Percentiles rank a stretch among this genome's conserved stretches.
Conservation (phyloP, 2,329 filamentous ascomycete genomes). For the Diaporthe sp. region DNA sequence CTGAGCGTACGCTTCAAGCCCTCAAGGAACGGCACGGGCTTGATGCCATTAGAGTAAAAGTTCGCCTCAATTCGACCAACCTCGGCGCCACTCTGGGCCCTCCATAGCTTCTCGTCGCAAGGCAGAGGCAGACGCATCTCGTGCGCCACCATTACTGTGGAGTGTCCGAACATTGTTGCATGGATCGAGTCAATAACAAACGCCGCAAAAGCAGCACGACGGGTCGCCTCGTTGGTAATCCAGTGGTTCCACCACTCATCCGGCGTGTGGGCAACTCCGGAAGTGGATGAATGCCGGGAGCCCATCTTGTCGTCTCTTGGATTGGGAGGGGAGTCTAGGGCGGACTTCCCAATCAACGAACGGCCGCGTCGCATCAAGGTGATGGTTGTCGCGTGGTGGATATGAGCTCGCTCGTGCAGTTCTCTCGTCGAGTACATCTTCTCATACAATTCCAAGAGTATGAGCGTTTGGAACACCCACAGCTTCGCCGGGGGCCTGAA, state of each 20-base stretch:
- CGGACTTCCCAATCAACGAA: conserved; percentile 88
- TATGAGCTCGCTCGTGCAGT: conserved; percentile 93
- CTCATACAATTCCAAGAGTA: conserved; percentile 93
- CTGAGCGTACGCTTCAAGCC: conserved; percentile 91
- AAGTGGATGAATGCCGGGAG: conserved; percentile 73
- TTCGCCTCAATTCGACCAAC: conserved; percentile 87
- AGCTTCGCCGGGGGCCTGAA: conserved; percentile 93
- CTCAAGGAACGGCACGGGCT: conserved; percentile 89
- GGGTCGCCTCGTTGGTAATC: conserved; percentile 94
- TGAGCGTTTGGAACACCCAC: conserved; percentile 93
- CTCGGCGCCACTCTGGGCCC: conserved; percentile 87
- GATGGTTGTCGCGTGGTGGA: conserved; percentile 95
- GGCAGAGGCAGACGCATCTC: conserved; percentile 93
- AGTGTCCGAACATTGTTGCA: conserved; percentile 97
- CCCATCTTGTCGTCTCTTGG: conserved; percentile 72
- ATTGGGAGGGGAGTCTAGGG: conserved; percentile 86
- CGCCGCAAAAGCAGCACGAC: conserved; percentile 90
- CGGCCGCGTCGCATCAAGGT: conserved; percentile 95
- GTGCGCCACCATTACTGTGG: conserved; percentile 95
- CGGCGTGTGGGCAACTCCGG: conserved; percentile 75
- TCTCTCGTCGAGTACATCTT: conserved; percentile 97
- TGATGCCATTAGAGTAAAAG: conserved; percentile 84
- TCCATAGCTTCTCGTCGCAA: conserved; percentile 94
- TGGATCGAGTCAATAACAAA: conserved; percentile 97
- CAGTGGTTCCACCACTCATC: conserved; percentile 97